Evolutionary conservation across 2,329 filamentous ascomycete genomes (phyloP), one percentile per base, ranked within the genome.

Genomic region (Lojkania enalia): DNA sequence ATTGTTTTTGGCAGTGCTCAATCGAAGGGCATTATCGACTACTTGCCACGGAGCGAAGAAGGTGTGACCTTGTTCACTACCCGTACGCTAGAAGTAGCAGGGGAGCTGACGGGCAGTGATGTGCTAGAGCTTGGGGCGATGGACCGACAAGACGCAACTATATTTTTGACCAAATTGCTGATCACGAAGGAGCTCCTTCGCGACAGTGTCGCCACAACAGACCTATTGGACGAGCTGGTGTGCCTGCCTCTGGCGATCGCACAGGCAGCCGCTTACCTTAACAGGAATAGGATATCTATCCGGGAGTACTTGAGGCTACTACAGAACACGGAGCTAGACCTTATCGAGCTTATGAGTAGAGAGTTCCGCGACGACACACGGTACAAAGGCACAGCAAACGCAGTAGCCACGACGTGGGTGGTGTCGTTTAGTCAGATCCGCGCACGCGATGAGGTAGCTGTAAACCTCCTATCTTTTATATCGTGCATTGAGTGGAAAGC

Each of bases 371-470:
- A 74, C 44, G 51, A 63, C 2, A 66, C 54, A 1, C 65, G 69
- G 20, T 74, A 76, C 46, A 42, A 29, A 11, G 48, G 38, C 1
- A 55, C 67, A 1, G 63, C 64, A 16, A 71, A 74, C 20, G 64
- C 74, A 1, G 62, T 76, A 0, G 71, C 70, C 0, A 69, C 61
- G 0, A 75, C 74, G 0, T 77, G 64, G 67, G 49, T 74, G 0
- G 63, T 76, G 3, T 74, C 72, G 0, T 77, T 77, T 36, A 57
- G 71, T 13, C 67, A 58, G n/a, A 47, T 50, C 16, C 35, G 19
- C 13, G 21, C 5, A 19, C 35, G 70, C 1, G 49, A 71, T 18
- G 5, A 27, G 0, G 30, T 43, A 3, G 73, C 72, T 1, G 66
- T 66, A n/a, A 36, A 64, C 0, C 36, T 74, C 19, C 56, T 78